phyloP scores from a whole-genome alignment of 495 filamentous ascomycete species.

The Lasiosphaeriaceae sp. region DNA sequence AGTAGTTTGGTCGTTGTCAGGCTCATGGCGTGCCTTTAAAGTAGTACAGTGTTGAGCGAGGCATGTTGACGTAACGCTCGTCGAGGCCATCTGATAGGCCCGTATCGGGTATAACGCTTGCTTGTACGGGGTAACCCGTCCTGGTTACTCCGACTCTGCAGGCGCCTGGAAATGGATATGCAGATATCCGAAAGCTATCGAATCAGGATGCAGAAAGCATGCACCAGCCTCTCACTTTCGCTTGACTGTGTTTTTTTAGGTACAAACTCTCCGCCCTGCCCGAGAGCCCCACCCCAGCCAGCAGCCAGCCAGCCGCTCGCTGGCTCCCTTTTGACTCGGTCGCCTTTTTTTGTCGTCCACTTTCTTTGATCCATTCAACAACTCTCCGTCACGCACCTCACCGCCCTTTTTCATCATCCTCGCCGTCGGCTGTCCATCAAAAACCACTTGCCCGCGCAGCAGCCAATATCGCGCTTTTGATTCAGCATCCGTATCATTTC shows the following conservation, averaged over 20 bases:
- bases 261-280: too few relatives aligned
- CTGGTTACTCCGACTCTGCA: too few relatives aligned
- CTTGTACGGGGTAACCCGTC: neutral
- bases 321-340: neutral
- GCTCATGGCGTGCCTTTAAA: too few relatives aligned
- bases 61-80: slow-evolving; percentile 1
- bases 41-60: too few relatives aligned
- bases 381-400: neutral
- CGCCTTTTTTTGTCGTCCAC: slow-evolving; percentile 1
- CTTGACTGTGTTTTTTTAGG: too few relatives aligned
- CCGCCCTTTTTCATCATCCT: neutral
- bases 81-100: neutral
- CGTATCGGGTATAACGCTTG: neutral
- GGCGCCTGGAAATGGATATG: too few relatives aligned
- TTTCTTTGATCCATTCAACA: neutral
- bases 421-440: neutral
- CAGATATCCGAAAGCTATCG: too few relatives aligned
- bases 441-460: neutral
- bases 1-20: neutral
- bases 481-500: too few relatives aligned
- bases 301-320: neutral
- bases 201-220: too few relatives aligned
- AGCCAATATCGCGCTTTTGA: too few relatives aligned
- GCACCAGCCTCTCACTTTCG: neutral
- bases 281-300: neutral